Evolutionary conservation across 2,329 filamentous ascomycete species (phyloP), one percentile per base, ranked within the genome.

Genomic region (Aaosphaeria pasadenensis): DNA sequence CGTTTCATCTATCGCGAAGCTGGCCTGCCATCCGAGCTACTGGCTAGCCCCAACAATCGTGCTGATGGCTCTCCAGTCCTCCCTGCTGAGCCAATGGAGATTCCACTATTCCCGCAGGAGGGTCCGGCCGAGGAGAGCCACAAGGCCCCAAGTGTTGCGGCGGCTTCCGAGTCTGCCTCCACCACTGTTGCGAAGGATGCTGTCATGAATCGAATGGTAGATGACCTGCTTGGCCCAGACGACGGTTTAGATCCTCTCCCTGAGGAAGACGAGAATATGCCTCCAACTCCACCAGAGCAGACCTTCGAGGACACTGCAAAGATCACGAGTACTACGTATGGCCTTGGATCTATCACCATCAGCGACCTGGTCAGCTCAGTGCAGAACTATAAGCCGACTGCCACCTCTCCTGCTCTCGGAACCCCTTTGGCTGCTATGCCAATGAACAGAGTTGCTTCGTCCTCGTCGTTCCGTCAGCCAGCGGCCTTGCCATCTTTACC

Each of bases 201-300:
- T n/a, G 75, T 76, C 28, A 77, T 82, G 70, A 74, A 74, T 51
- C 74, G 73, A 7, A 83, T 84, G 81, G 81, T 84, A 11, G 78
- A 84, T 54, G 73, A 79, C 49, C 68, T 84, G 30, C 72, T 84
- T 44, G 70, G 69, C 39, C 62, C 62, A 17, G 70, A 74, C 43
- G 71, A 73, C 29, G 66, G 71, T 39, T 51, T 72, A 43, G 69
- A 70, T 49, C 64, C 68, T 24, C 55, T 71, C 29, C 63, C 58
- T 6, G 73, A 76, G 43, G 74, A 75, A 49, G 70, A 71, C 30
- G 69, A 73, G 46, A 66, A 71, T 50, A 65, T 74, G 30, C 74
- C 74, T 4, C 70, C 73, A n/a, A 77, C 73, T 17, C 74, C 74
- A 36, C 74, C 74, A 5, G 71, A 74, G 45, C 73, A 75, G 50